Evolutionary conservation across 495 filamentous ascomycete species (phyloP).

Genomic region (Alectoria sarmentosa): DNA sequence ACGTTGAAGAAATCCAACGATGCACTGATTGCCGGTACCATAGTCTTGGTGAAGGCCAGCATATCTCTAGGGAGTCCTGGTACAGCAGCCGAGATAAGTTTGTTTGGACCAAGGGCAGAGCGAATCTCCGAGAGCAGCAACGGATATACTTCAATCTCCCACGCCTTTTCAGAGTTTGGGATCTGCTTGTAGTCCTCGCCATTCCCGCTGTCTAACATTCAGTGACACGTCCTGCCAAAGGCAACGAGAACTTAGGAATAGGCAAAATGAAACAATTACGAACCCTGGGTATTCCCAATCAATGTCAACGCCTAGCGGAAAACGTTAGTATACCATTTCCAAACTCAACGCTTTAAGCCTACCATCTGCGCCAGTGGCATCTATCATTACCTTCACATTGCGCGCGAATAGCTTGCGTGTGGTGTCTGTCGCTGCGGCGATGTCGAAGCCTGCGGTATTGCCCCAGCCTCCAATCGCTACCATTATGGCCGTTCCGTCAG

Average conservation of each 20-base stretch:
- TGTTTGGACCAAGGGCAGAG: constrained; percentile 49
- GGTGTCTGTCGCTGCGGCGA: constrained; percentile 46
- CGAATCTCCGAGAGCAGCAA: constrained; percentile 54
- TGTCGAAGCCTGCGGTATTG: constrained; percentile 54
- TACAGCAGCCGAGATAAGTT: constrained; percentile 62
- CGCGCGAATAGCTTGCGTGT: constrained; percentile 52
- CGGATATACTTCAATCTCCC: constrained; percentile 60
- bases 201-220: constrained; percentile 49
- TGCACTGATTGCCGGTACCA: constrained; percentile 53
- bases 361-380: constrained; percentile 55
- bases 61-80: constrained; percentile 63
- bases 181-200: constrained; percentile 65
- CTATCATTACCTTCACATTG: constrained; percentile 58
- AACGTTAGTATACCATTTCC: constrained; percentile 10
- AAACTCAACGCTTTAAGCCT: not conserved
- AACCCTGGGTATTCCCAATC: constrained; percentile 77
- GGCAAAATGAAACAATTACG: constrained; percentile 8
- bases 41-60: constrained; percentile 61
- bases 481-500: constrained; percentile 53
- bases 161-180: constrained; percentile 53
- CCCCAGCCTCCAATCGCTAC: constrained; percentile 73
- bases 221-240: not conserved
- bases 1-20: constrained; percentile 69
- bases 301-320: constrained; percentile 47
- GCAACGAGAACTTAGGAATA: not conserved